Conservation (phyloP, 192 early-diverging fungal species). For the Blastocladiella britannica region DNA sequence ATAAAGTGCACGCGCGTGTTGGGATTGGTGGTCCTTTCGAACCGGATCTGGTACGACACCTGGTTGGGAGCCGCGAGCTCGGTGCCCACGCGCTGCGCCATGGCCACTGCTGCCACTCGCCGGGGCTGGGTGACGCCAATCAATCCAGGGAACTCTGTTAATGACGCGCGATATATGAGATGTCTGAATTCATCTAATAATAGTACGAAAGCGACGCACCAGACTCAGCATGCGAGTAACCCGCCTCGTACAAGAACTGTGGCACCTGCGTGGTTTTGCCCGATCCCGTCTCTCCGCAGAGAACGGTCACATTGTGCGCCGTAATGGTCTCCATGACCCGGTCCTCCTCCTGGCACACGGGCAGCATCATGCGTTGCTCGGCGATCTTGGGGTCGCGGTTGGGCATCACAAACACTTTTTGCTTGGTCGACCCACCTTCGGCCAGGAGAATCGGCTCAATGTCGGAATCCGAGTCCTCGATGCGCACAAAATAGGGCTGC, state of each 20-base stretch:
- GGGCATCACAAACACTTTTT: constrained; percentile 41
- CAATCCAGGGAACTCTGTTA: constrained; percentile 52
- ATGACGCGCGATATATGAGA: neutral
- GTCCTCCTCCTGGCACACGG: constrained; percentile 87
- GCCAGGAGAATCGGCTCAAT: neutral
- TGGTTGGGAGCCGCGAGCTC: constrained; percentile 60
- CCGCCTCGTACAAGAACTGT: constrained; percentile 93
- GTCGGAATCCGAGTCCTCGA: neutral
- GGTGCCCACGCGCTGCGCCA: constrained; percentile 81
- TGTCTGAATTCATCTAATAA: neutral
- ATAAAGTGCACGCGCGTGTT: constrained; percentile 91
- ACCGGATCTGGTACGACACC: constrained; percentile 55
- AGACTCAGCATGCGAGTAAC: constrained; percentile 69
- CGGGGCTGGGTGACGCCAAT: constrained; percentile 97
- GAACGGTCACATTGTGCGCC: constrained; percentile 64
- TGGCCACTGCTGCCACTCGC: constrained; percentile 87
- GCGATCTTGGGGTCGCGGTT: constrained; percentile 53
- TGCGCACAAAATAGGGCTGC: too few relatives aligned
- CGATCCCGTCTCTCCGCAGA: constrained; percentile 96
- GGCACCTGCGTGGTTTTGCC: constrained; percentile 96
- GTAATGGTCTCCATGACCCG: constrained; percentile 90
- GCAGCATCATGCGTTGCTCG: constrained; percentile 54
- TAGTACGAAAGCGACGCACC: constrained; percentile 9
- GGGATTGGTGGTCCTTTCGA: constrained; percentile 55
- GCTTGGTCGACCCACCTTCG: neutral